Evolutionary conservation across 1,284 basidiomycete species (phyloP), one percentile per base, ranked within the genome.

Genomic region (Malassezia equina): DNA sequence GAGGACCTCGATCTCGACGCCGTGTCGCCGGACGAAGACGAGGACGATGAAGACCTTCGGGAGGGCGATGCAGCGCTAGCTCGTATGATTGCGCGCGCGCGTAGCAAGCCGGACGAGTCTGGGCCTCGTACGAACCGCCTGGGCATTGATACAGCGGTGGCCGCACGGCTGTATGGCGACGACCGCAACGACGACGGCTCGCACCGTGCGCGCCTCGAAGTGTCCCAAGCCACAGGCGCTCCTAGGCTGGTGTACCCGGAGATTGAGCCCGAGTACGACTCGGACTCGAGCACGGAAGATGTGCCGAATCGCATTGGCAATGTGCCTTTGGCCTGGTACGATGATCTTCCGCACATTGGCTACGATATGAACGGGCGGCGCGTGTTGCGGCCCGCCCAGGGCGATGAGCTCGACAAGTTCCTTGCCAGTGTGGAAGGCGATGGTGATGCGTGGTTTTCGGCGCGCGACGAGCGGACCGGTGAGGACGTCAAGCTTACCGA

Each of bases 271-370:
- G 86, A 88, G 50, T 98, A 98, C 75, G 91, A 94, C 69, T 90
- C 87, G 47, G 93, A 98, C 77, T 91, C 88, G 45, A 91, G 88
- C 42, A 96, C 90, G 1, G 93, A 98, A 79, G 90, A 98, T 66
- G 82, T 84, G 60, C 86, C 88, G 31, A 98, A 96, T 76, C 86
- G 91, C 55, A 84, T 95, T 65, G 94, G 94, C 56, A 83, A 94
- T 77, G 81, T 99, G 52, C 94, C 94, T 42, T 85, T 89, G 79
- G 90, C 96, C 74, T 99, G 93, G 90, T 99, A 99, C 77, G 94
- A 98, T 75, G 93, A 98, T 78, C 79, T 99, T 64, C 94, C 94
- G n/a, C 94, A 99, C 78, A 84, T 99, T 71, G 94, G 94, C 44
- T 99, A 99, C 78, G 84, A 90, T 76, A 85, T 98, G 72, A 83